phyloP scores from a whole-genome alignment of 768 basidiomycete species.

The Tulasnella sp. region DNA sequence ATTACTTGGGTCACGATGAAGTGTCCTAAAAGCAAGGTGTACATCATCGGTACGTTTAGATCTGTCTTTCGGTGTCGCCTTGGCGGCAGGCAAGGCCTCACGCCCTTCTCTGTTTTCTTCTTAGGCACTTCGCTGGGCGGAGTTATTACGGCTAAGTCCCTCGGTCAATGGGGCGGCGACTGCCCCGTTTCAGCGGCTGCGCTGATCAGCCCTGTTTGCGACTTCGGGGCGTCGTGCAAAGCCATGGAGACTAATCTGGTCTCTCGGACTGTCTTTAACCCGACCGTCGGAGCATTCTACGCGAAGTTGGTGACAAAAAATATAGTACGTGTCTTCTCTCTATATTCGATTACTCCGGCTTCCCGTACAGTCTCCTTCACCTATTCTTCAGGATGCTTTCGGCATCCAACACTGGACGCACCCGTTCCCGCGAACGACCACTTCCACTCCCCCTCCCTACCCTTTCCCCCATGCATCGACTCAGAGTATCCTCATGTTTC shows the following conservation, averaged over 20 bases:
- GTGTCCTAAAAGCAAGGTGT: not conserved
- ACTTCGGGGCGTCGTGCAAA: not conserved
- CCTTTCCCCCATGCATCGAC: not conserved
- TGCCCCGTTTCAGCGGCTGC: not conserved
- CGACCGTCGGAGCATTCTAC: not conserved
- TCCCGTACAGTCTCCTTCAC: not conserved
- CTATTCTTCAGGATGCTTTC: not conserved
- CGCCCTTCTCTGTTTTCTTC: not conserved
- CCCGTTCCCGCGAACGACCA: not conserved
- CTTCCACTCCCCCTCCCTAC: not conserved
- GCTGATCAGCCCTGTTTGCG: not conserved
- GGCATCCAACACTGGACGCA: not conserved
- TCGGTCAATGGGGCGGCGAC: not conserved
- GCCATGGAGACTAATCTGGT: not conserved
- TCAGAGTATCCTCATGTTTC: not conserved
- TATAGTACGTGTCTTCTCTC: not conserved
- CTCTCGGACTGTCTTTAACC: not conserved
- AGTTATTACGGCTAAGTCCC: not conserved
- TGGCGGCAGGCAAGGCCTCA: not conserved
- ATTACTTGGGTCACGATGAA: not conserved
- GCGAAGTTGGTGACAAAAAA: not conserved
- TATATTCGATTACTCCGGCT: too few species aligned
- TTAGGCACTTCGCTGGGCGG: not conserved
- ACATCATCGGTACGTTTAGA: not conserved
- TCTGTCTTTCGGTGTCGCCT: not conserved